phyloP scores from a whole-genome alignment of 1,284 basidiomycete genomes.

The Leccinum subrobustum region DNA sequence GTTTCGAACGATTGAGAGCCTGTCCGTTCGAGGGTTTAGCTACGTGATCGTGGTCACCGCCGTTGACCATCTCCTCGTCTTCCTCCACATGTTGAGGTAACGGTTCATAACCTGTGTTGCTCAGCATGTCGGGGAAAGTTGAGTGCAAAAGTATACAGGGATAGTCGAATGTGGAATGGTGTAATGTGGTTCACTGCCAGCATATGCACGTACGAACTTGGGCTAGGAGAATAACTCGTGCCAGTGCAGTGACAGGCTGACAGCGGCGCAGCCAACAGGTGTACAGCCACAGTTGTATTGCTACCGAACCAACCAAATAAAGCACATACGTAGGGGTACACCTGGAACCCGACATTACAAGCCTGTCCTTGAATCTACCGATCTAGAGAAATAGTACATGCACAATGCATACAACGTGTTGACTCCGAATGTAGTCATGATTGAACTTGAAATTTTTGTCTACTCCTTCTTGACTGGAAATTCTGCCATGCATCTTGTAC shows the following conservation, averaged over 20 bases:
- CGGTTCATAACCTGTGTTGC: constrained; percentile 62
- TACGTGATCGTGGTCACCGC: constrained; percentile 36
- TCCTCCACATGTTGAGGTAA: constrained; percentile 60
- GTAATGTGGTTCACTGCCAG: constrained; percentile 19
- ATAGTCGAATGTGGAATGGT: constrained; percentile 5
- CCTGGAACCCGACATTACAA: not conserved
- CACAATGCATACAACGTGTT: not conserved
- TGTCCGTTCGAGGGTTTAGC: constrained; percentile 37
- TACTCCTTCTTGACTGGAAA: constrained; percentile 1
- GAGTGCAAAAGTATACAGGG: not conserved
- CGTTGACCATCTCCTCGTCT: constrained; percentile 50
- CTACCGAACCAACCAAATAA: not conserved
- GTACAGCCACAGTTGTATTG: not conserved
- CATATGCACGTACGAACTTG: constrained; percentile 6
- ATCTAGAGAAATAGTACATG: not conserved
- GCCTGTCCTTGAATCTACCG: not conserved
- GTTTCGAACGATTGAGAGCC: constrained; percentile 47
- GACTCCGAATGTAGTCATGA: not conserved
- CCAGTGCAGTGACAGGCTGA: too few species aligned
- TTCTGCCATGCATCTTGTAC: not conserved
- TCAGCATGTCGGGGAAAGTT: constrained; percentile 41
- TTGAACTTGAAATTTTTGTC: not conserved
- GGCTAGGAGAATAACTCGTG: constrained; percentile 14
- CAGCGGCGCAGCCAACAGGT: not conserved
- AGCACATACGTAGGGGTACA: not conserved